Base-by-base conservation (phyloP, 2,329 filamentous ascomycete species). In the Neurospora crassa region DNA sequence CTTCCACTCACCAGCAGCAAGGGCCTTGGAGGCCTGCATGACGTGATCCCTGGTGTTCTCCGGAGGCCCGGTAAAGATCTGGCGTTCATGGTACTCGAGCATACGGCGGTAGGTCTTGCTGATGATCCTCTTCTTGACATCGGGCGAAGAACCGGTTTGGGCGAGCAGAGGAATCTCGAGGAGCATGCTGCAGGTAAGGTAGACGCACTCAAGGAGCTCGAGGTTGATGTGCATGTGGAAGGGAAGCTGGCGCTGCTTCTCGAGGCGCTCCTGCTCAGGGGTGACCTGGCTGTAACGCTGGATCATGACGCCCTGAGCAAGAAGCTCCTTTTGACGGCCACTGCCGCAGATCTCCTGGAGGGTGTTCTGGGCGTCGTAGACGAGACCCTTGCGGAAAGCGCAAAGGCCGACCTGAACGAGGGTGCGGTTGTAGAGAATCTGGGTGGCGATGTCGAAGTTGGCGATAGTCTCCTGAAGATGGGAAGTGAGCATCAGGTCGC, bases 161-260 rank as follows among this genome's bases (percentile, higher is more conserved):
- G 96, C 96, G 76, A 99, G 90, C 67, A 98, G 90, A 73, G 96
- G 96, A 74, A 99, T 98, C 85, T 99, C 96, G 71, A 99, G 89
- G 75, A 99, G 91, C 96, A 99, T 99, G 84, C 94, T 97, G 86
- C 95, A 98, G 69, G 96, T 98, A 72, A 99, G 88, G 85, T 99
- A 99, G 74, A 98, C 95, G 79, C 96, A 98, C 85, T 99, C 96
- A 47, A 99, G 89, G 70, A 99, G 89, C 82, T 99, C 96, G 69
- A 99, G 88, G 86, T 99, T 99, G 87, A 99, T 99, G 88, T 99
- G 96, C 94, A 99, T 97, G 86, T 99, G 96, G 90, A 99, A 99
- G 45, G 96, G 96, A 76, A 99, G 88, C 84, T 99, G 96, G 78
- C 96, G 91, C 84, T 98, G 95, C 81, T 96, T 93, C 86, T 99